These are phyloP conservation scores for Penicillium coprophilum DNA, from an alignment of 495 filamentous ascomycete species.

Conservation along the genomic window DNA sequence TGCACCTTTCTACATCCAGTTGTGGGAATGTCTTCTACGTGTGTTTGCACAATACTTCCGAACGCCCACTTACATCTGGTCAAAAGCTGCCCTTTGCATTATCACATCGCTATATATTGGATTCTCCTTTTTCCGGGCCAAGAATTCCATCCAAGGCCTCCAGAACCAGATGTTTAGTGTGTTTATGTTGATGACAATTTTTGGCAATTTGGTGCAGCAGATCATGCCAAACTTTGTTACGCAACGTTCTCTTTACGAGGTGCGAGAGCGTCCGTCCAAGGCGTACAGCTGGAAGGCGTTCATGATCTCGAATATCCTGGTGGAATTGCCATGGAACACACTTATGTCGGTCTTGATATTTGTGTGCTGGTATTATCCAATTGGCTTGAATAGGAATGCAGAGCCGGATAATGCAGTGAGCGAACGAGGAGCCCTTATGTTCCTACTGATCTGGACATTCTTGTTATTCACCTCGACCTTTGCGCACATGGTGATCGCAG, in stretches of 20 bases:
- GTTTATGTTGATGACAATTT: constrained; percentile 86
- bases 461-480: constrained; percentile 63
- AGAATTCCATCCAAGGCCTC: constrained; percentile 76
- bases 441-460: constrained; percentile 56
- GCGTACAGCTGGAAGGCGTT: constrained; percentile 77
- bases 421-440: constrained; percentile 58
- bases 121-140: constrained; percentile 82
- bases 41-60: constrained; percentile 61
- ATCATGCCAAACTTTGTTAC: constrained; percentile 71
- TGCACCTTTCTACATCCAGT: constrained; percentile 53
- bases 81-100: constrained; percentile 56
- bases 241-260: constrained; percentile 67
- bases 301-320: constrained; percentile 64
- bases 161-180: constrained; percentile 91
- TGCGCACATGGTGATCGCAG: constrained; percentile 64
- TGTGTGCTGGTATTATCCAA: constrained; percentile 66
- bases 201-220: constrained; percentile 76
- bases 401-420: constrained; percentile 40
- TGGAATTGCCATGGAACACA: constrained; percentile 73
- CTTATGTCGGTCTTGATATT: constrained; percentile 62
- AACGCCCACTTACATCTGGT: constrained; percentile 57
- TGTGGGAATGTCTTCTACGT: constrained; percentile 52
- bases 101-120: constrained; percentile 72
- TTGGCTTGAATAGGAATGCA: constrained; percentile 61
- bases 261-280: constrained; percentile 69